phyloP scores from a whole-genome alignment of 768 basidiomycete species.

The Pleurotus giganteus region DNA sequence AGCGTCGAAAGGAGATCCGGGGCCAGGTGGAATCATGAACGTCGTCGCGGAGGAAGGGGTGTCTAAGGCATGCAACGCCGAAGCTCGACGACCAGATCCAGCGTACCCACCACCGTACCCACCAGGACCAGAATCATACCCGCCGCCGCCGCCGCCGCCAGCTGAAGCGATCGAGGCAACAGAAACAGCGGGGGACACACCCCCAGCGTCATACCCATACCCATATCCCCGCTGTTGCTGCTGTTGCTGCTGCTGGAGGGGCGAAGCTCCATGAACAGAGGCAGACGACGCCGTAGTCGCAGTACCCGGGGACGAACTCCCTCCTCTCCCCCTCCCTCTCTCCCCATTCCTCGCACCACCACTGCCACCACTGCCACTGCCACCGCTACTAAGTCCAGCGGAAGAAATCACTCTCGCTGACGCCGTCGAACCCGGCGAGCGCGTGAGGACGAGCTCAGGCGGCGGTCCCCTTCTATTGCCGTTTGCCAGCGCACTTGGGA shows the following conservation, averaged over 20 bases:
- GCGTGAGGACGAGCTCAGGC: not conserved
- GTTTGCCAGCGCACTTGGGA: slow-evolving; percentile 31
- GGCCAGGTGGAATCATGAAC: no score
- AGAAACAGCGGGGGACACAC: not conserved
- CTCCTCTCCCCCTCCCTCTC: not conserved
- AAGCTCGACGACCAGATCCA: no score
- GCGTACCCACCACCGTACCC: no score
- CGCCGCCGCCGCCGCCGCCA: no score
- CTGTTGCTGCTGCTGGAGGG: not conserved
- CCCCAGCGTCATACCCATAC: not conserved
- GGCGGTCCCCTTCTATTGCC: not conserved
- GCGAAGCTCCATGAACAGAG: not conserved
- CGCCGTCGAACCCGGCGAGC: not conserved
- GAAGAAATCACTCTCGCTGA: not conserved
- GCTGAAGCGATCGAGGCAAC: not conserved
- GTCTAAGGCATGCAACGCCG: no score
- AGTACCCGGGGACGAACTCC: not conserved
- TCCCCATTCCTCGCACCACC: not conserved
- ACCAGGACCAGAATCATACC: no score
- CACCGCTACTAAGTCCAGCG: not conserved
- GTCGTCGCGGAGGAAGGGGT: no score
- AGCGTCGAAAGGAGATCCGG: no score
- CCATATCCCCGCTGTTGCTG: not conserved
- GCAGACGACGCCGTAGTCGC: not conserved
- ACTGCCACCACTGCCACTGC: not conserved